Evolutionary conservation across 1,284 basidiomycete species (phyloP), one percentile per base, ranked within the genome.

Genomic region (Pyrrhoderma noxium): DNA sequence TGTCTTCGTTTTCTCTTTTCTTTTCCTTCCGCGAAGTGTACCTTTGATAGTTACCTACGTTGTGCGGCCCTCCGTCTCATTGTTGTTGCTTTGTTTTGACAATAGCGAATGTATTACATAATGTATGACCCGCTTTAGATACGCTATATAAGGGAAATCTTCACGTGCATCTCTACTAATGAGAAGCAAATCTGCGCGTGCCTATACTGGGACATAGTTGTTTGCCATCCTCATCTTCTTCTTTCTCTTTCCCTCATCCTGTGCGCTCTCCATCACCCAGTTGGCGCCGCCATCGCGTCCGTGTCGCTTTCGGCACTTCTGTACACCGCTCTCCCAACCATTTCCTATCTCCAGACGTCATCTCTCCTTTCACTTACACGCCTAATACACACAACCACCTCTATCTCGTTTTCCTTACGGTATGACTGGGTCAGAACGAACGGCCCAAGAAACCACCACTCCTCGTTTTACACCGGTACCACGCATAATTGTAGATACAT

Each of bases 391-490:
- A 31, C 27, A 11, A 5, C 11, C 5, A 51, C 23, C 25, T 21
- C 38, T 47, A 43, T n/a, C 53, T 55, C 54, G 49, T 11, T 49
- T 47, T 42, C 35, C 16, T 8, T 41, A 37, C 47, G 34, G 45
- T 27, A 53, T 56, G 51, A 14, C 51, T 11, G 51, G 54, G 8
- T 46, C 54, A 14, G 38, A 43, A 31, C 53, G 54, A 25, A 38
- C 21, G 22, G n/a, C 25, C 21, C 47, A 42, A 9, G 38, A 43
- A 37, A 34, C 27, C 35, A 47, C 16, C 19, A 31, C 27, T 31
- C 31, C 27, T 9, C 47, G 51, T 23, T 41, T 25, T 23, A 27
- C 34, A 19, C 49, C 49, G 3, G 34, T 55, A 7, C 19, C 49
- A 16, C 50, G 47, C 37, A 41, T 51, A 25, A 41, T 47, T 21